Percentiles rank a stretch among this genome's conserved stretches.
These are phyloP conservation scores for Candida gigantensis DNA, from an alignment of 1,139 yeast species.

Conservation along the genomic window DNA sequence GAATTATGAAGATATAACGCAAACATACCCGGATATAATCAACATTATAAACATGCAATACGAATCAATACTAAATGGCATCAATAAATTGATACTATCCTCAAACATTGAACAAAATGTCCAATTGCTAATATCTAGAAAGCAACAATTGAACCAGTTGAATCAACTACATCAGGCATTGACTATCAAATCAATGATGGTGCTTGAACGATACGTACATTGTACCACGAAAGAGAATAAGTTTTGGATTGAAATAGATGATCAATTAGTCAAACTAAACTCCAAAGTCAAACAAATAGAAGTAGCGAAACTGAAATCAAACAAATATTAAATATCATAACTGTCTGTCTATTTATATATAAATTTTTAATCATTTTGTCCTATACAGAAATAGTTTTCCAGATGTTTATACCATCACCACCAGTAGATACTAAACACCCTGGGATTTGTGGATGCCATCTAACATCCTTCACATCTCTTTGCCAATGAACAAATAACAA, in stretches of 20 bases:
- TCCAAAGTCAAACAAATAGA: conserved; percentile 14
- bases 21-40: conserved; percentile 21
- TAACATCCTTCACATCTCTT: conserved; percentile 93
- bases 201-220: conserved; percentile 28
- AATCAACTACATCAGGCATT: conserved; percentile 23
- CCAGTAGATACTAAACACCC: conserved; percentile 95
- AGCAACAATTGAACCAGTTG: conserved; percentile 18
- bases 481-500: conserved; percentile 98
- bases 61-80: conserved; percentile 22
- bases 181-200: conserved; percentile 30
- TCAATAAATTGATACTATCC: conserved; percentile 9
- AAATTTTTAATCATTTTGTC: neutral
- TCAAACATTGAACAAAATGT: conserved; percentile 5
- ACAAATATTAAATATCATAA: conserved; percentile 11
- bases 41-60: conserved; percentile 26
- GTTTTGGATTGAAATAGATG: conserved; percentile 27
- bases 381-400: conserved; percentile 94
- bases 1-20: conserved; percentile 15
- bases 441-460: conserved; percentile 97
- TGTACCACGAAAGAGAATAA: conserved; percentile 25
- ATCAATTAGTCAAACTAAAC: conserved; percentile 16
- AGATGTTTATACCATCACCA: conserved; percentile 88
- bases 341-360: conserved; percentile 3
- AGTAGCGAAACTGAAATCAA: conserved; percentile 1
- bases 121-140: conserved; percentile 6